These are phyloP conservation scores for Silene vulgaris DNA, from an alignment of 179 eudicot species.

Conservation along the genomic window DNA sequence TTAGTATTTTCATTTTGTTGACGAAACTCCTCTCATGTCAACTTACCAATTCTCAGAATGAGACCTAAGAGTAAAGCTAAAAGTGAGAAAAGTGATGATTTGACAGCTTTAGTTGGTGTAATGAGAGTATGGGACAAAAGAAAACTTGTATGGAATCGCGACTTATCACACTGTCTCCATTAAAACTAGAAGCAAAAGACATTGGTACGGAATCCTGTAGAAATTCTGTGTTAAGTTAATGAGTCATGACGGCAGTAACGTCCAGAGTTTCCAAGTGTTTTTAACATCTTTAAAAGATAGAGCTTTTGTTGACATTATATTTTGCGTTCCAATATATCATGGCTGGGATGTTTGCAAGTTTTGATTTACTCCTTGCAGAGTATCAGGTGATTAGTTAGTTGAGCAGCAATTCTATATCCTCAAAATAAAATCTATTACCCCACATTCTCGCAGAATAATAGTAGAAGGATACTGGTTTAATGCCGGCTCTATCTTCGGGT, in stretches of 20 bases:
- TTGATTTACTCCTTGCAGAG: background rate
- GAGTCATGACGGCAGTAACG: background rate
- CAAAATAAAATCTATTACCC: too few species aligned
- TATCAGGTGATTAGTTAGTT: background rate
- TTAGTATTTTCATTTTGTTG: background rate
- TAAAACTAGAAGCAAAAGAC: background rate
- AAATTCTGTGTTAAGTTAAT: background rate
- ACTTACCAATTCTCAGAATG: background rate
- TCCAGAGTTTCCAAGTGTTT: background rate
- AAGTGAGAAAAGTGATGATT: background rate
- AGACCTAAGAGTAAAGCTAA: background rate
- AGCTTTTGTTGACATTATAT: background rate
- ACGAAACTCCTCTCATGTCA: background rate
- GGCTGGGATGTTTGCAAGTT: background rate
- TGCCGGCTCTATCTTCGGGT: background rate
- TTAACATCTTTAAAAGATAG: background rate
- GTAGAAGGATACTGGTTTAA: background rate
- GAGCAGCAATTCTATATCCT: background rate
- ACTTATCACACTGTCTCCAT: background rate
- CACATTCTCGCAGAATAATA: background rate
- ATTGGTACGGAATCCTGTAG: background rate
- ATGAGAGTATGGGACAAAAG: background rate
- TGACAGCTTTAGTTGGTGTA: constrained; percentile 5
- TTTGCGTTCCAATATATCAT: background rate
- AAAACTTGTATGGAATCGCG: constrained; percentile 1